Conservation (phyloP, 352 stramenopile species). For the Achlya hypogyna region DNA sequence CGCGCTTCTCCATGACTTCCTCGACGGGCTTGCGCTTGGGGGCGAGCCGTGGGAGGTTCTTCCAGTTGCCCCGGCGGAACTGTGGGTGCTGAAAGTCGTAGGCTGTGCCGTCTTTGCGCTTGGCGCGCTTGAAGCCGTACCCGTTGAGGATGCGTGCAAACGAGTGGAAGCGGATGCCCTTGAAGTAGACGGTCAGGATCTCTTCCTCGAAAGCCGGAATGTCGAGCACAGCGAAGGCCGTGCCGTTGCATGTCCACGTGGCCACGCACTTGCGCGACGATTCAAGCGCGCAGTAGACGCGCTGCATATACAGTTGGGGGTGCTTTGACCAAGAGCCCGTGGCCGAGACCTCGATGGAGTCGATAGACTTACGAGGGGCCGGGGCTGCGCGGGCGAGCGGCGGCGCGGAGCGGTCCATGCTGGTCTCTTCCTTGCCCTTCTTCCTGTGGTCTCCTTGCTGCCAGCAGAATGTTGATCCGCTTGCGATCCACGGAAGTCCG, state of each 20-base stretch:
- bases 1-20: neutral
- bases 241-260: neutral
- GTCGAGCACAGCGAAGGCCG: neutral
- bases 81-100: conserved; percentile 12
- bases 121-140: neutral
- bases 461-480: neutral
- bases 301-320: neutral
- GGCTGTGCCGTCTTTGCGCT: conserved; percentile 1
- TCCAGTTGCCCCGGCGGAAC: conserved; percentile 6
- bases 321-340: neutral
- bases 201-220: neutral
- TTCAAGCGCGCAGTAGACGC: neutral
- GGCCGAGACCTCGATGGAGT: neutral
- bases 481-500: neutral
- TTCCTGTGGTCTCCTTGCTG: too few species aligned
- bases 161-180: neutral
- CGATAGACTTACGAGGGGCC: neutral
- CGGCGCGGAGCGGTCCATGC: neutral
- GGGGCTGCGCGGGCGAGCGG: neutral
- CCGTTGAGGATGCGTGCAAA: neutral
- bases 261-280: neutral
- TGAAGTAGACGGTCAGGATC: neutral
- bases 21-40: neutral
- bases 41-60: conserved; percentile 1
- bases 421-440: neutral